Evolutionary conservation across 2,329 filamentous ascomycete species (phyloP), one percentile per base, ranked within the genome.

Genomic region (Penicillium janthinellum): DNA sequence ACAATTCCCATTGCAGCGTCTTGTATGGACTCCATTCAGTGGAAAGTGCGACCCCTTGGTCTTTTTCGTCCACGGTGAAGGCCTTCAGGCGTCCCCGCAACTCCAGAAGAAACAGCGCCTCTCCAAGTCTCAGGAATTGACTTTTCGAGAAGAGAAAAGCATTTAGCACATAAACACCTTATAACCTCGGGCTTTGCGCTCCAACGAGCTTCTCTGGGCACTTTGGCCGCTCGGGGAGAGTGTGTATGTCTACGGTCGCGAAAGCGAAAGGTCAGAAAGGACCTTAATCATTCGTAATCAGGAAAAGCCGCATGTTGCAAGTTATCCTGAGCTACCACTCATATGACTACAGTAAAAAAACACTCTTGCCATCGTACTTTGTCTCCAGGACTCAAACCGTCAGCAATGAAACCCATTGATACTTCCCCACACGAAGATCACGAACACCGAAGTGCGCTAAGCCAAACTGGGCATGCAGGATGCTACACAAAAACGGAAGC

Each of bases 381-480:
- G 28, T 31, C 28, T 31, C 28, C 28, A 31, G 5, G 5, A 31
- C 28, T 31, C 7, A 31, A 8, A 31, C 5, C 1, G 7, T 8
- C 4, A 31, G 28, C 28, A 7, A 8, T 5, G 6, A 31, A 31
- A 31, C 28, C 28, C 28, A 31, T 31, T 2, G 6, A 8, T 31
- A 31, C 4, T 68, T 66, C 0, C 44, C 44, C 44, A 25, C 41
- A 14, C 41, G 11, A 25, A 44, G n/a, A 22, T 42, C 41, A 22
- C 20, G 12, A 5, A 42, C 11, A 11, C 11, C 41, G 22, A 25
- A 14, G 10, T 20, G 12, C 20, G 31, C 62, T 65, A 66, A 56
- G 20, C 59, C 60, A 6, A 44, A 58, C 44, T 53, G 3, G 59
- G 65, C 50, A 63, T 66, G 60, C 64, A 67, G 45, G 56, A 66